phyloP scores from a whole-genome alignment of 2,329 filamentous ascomycete genomes.

The Aspergillus thermomutatus region DNA sequence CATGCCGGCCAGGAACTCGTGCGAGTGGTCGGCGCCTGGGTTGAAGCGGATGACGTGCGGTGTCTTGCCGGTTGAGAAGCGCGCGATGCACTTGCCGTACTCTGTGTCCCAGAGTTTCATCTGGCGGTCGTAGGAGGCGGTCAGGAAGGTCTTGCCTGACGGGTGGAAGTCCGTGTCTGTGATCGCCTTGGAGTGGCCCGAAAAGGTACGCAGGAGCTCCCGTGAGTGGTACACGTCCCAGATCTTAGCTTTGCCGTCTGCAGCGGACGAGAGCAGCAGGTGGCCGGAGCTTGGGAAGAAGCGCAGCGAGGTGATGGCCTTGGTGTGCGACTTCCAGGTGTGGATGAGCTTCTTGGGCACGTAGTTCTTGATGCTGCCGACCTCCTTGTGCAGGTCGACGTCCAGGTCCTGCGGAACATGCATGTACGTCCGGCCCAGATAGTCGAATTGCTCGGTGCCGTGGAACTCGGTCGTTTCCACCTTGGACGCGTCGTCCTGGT shows the following conservation, averaged over 20 bases:
- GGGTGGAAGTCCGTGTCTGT: conserved; percentile 87
- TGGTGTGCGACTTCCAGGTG: conserved; percentile 80
- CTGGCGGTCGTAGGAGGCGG: conserved; percentile 87
- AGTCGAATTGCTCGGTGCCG: conserved; percentile 78
- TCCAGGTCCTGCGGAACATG: conserved; percentile 90
- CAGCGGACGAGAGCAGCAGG: conserved; percentile 81
- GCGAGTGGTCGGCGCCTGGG: conserved; percentile 68
- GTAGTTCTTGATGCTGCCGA: conserved; percentile 78
- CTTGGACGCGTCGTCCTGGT: conserved; percentile 54
- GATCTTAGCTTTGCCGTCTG: conserved; percentile 86
- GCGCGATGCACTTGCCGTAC: conserved; percentile 80
- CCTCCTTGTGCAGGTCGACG: conserved; percentile 77
- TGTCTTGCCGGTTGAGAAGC: conserved; percentile 91
- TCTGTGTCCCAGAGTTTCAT: conserved; percentile 99
- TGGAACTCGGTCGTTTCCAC: conserved; percentile 86
- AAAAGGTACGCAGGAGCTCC: conserved; percentile 86
- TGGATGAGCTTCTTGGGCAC: conserved; percentile 93
- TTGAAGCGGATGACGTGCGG: conserved; percentile 95
- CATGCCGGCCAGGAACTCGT: conserved; percentile 95
- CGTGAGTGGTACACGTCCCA: conserved; percentile 92
- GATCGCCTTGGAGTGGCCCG: conserved; percentile 83
- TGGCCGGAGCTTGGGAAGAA: conserved; percentile 90
- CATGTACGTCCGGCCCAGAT: conserved; percentile 96
- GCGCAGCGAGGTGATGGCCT: conserved; percentile 80
- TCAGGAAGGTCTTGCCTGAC: conserved; percentile 79